Conservation (phyloP, 2,329 filamentous ascomycete genomes). For the Ceratocystis albifundus region DNA sequence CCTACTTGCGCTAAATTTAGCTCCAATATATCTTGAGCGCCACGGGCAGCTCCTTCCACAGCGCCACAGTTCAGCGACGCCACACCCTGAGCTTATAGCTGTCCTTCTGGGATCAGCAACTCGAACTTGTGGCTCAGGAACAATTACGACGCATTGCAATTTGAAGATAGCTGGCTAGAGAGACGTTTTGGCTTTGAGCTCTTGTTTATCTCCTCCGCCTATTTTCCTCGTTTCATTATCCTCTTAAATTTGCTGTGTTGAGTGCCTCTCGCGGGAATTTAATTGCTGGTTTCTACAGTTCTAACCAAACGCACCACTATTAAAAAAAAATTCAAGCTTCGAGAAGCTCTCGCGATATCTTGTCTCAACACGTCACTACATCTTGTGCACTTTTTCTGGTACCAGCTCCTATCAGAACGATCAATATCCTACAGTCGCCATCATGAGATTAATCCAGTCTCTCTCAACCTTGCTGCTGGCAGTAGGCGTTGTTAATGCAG, state of each 20-base stretch:
- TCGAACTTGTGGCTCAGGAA: not conserved
- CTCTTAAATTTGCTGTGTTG: not conserved
- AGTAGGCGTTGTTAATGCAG: slow-evolving; percentile 41
- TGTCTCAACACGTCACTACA: slow-evolving; percentile 13
- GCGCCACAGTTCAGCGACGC: slow-evolving; percentile 2
- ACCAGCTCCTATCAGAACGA: not conserved
- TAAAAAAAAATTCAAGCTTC: not conserved
- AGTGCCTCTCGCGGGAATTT: not conserved
- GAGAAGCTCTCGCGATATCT: slow-evolving; percentile 10
- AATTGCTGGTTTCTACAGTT: slow-evolving; percentile 16
- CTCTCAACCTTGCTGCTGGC: slow-evolving; percentile 37
- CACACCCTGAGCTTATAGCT: slow-evolving; percentile 15
- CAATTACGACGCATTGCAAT: not conserved
- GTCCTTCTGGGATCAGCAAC: slow-evolving; percentile 11
- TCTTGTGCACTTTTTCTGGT: slow-evolving; percentile 20
- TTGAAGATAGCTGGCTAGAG: slow-evolving; percentile 3
- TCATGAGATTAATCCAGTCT: slow-evolving; percentile 25
- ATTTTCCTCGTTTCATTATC: not conserved
- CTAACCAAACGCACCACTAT: not conserved
- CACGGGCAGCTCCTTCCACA: not conserved
- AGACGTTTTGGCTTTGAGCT: slow-evolving; percentile 8
- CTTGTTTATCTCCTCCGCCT: not conserved
- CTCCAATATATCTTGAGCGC: not conserved
- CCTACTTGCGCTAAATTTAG: no score
- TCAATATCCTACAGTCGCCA: not conserved